Evolutionary conservation across 805 yeast genomes (phyloP), one percentile per base, ranked within the genome.

Genomic region (Schwanniomyces sp.): DNA sequence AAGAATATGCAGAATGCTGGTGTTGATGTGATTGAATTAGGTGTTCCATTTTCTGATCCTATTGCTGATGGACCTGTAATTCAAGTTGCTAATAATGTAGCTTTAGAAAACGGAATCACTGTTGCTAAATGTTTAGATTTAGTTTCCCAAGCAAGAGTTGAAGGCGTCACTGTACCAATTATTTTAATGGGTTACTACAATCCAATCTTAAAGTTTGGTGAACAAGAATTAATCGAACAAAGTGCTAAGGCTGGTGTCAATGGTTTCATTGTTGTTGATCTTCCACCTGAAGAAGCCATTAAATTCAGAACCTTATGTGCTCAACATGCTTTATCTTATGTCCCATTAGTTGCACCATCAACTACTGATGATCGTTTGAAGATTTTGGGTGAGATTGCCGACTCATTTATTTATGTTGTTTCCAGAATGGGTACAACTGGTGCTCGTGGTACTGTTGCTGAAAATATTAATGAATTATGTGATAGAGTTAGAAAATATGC

Each of bases 341-440:
- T 94, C 51, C 99, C 99, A 34, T 75, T 94, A 50, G 96, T 94
- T 41, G 97, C 99, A 1, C 99, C 99, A 39, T 88, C 96, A 29
- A 94, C 99, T 41, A 86, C 96, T 34, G 92, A 92, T 62, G 94
- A 86, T 44, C 82, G 99, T 60, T 79, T 94, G 58, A 79, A 81
- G 61, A 70, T 87, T 28, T 76, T 94, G 59, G 85, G 92, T 7
- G 79, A 80, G 48, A 88, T 94, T 59, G 96, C 99, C 28, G 97
- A 92, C 65, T 88, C 97, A 1, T 94, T 94, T 69, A 86, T 94
- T 50, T 94, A 94, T 60, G 99, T 94, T 34, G 98, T 94, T 14
- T 90, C 97, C 3, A 82, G 96, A 66, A 94, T 94, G 99, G 97
- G 98, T 55, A 85, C 96, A 49, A 94, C 99, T 26, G 99, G 99